These are phyloP conservation scores for Arthroderma uncinatum DNA, from an alignment of 2,329 filamentous ascomycete species.

Conservation along the genomic window DNA sequence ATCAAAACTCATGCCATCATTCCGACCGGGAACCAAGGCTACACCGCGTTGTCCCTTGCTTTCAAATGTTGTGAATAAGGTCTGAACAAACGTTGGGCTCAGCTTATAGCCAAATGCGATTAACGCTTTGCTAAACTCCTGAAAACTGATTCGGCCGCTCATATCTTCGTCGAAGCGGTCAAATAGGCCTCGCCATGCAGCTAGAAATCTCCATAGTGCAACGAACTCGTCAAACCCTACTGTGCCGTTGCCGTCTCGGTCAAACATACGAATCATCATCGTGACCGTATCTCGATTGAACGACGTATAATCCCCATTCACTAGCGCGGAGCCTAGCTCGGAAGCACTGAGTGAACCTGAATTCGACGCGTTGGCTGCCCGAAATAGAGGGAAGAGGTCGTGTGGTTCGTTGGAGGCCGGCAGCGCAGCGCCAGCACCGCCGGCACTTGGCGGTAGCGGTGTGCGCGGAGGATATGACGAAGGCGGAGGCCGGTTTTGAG, in stretches of 20 bases:
- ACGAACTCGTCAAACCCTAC: slow-evolving; percentile 96
- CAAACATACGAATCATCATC: slow-evolving; percentile 99
- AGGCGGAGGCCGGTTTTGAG: slow-evolving; percentile 45
- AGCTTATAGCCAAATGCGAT: slow-evolving; percentile 89
- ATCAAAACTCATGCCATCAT: slow-evolving; percentile 75
- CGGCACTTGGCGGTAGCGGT: slow-evolving; percentile 41
- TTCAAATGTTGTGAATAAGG: slow-evolving; percentile 83
- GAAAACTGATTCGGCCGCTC: slow-evolving; percentile 72
- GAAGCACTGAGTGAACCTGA: slow-evolving; percentile 73
- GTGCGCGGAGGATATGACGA: slow-evolving; percentile 55
- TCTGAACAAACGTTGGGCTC: slow-evolving; percentile 67
- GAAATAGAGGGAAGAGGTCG: slow-evolving; percentile 70
- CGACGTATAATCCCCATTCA: slow-evolving; percentile 90
- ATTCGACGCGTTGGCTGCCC: slow-evolving; percentile 69
- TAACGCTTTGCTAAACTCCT: slow-evolving; percentile 82
- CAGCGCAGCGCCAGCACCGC: slow-evolving; percentile 16
- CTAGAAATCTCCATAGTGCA: slow-evolving; percentile 89
- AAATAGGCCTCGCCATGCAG: slow-evolving; percentile 86
- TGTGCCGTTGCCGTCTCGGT: slow-evolving; percentile 74
- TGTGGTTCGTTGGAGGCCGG: slow-evolving; percentile 41
- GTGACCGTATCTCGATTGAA: slow-evolving; percentile 90
- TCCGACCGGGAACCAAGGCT: slow-evolving; percentile 32
- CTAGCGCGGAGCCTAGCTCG: slow-evolving; percentile 78
- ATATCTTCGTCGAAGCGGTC: slow-evolving; percentile 87
- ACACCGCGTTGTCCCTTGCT: slow-evolving; percentile 37